A percentile compares a stretch with the other conserved stretches of the same genome.
Conservation (phyloP, 2,329 filamentous ascomycete genomes). For the Diaporthe vexans region DNA sequence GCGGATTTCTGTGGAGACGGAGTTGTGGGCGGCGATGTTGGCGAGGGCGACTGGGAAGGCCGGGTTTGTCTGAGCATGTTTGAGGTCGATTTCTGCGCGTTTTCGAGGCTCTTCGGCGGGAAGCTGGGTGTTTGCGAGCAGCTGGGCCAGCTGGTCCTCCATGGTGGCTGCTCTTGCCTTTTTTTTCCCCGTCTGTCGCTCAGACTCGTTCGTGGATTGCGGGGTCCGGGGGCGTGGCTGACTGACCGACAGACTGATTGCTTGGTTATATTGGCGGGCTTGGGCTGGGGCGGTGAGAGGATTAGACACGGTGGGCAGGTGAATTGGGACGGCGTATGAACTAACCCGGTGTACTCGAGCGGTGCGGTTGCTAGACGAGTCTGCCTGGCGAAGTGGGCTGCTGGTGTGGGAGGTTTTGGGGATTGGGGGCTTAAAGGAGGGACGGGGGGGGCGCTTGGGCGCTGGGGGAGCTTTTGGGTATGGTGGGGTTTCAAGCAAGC, state of each 20-base stretch:
- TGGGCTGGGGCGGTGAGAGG: constrained; percentile 25
- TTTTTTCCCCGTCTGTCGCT: constrained; percentile 26
- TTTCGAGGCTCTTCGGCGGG: constrained; percentile 82
- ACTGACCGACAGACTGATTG: neutral
- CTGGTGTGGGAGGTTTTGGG: constrained; percentile 26
- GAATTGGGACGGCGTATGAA: constrained; percentile 22
- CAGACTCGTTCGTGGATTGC: constrained; percentile 31
- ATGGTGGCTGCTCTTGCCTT: constrained; percentile 63
- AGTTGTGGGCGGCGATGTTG: constrained; percentile 83
- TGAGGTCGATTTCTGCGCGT: constrained; percentile 87
- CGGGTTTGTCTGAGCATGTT: constrained; percentile 75
- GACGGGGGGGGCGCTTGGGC: constrained; percentile 8
- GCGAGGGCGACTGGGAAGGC: constrained; percentile 85
- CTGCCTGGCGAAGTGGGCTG: constrained; percentile 26
- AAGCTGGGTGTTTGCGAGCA: constrained; percentile 89
- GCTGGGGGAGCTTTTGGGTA: constrained; percentile 35
- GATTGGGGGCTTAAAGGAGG: constrained; percentile 30
- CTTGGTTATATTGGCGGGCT: constrained; percentile 15
- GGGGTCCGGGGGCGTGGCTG: constrained; percentile 15
- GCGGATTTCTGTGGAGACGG: constrained; percentile 80
- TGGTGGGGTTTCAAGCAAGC: constrained; percentile 36
- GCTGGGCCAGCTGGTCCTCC: constrained; percentile 92
- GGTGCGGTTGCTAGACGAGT: constrained; percentile 27
- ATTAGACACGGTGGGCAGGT: neutral
- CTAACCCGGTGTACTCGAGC: constrained; percentile 17